Conservation (phyloP, 768 basidiomycete genomes). For the Mycena latifolia region DNA sequence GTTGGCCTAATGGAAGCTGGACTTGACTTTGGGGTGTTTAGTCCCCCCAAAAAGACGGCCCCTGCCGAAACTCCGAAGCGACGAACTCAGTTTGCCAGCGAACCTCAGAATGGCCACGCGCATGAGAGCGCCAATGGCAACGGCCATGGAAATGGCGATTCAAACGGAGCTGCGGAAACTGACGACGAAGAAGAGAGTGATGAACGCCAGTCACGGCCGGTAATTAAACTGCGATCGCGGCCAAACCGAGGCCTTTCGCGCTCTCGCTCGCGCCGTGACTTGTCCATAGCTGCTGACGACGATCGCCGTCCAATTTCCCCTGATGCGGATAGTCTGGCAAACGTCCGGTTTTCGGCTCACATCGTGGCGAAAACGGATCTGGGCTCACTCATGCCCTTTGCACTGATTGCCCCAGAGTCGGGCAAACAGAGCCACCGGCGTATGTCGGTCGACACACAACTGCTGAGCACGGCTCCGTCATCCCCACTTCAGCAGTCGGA, state of each 20-base stretch:
- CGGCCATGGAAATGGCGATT: slow-evolving; percentile 30
- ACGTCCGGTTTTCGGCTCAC: slow-evolving; percentile 82
- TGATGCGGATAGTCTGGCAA: slow-evolving; percentile 79
- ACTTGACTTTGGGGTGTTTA: slow-evolving; percentile 85
- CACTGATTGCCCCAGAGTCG: slow-evolving; percentile 80
- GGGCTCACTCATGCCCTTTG: slow-evolving; percentile 76
- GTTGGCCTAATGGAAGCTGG: slow-evolving; percentile 73
- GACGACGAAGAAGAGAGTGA: slow-evolving; percentile 60
- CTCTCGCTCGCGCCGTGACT: slow-evolving; percentile 80
- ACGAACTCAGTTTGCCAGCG: slow-evolving; percentile 50
- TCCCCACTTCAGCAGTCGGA: slow-evolving; percentile 55
- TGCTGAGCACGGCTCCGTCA: slow-evolving; percentile 43
- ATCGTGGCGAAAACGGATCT: slow-evolving; percentile 73
- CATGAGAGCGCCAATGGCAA: slow-evolving; percentile 42
- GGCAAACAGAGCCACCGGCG: slow-evolving; percentile 57
- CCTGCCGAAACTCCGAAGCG: slow-evolving; percentile 47
- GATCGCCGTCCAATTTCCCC: slow-evolving; percentile 69
- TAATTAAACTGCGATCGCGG: slow-evolving; percentile 79
- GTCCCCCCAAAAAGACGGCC: slow-evolving; percentile 50
- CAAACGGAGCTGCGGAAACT: slow-evolving; percentile 47
- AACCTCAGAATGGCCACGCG: slow-evolving; percentile 41
- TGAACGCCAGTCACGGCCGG: slow-evolving; percentile 74
- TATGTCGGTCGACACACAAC: slow-evolving; percentile 45
- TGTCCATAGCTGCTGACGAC: slow-evolving; percentile 69
- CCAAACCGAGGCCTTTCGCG: slow-evolving; percentile 64